Base-by-base conservation (phyloP, 192 early-diverging fungal genomes). In the Entomortierella parvispora region DNA sequence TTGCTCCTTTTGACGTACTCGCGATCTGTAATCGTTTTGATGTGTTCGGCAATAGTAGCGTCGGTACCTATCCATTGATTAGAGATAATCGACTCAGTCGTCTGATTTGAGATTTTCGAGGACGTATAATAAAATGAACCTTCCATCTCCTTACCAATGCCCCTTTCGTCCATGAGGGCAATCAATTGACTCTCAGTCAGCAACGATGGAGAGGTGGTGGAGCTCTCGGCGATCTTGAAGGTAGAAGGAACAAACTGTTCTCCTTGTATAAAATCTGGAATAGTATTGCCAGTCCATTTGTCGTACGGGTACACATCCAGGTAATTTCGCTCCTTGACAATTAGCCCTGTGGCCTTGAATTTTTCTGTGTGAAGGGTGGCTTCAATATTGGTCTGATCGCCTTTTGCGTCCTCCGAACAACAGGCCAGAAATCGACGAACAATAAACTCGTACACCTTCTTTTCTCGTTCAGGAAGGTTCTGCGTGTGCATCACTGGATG, bases 31-130 rank as follows among this genome's bases (percentile, higher is more conserved):
- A 99, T 93, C 52, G 90, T 98, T 68, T 95, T 94, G 69, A 99
- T 99, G 58, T 98, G 97, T 34, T 97, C 93, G 9, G 91, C 91
- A 32, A 98, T 97, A 0, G 96, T 99, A 0, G 97, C 97, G 77
- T 99, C 97, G 7, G 97, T 99, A 15, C 96, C 91, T 92, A 59
- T 32, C 3, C 50, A 23, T 44, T 33, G 57, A 53, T 5, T 31
- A 25, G 12, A 26, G 64, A 49, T 62, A 53, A 43, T 53, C 22
- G 9, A 15, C 26, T 34, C 3, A 40, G 52, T 42, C 10, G 44
- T 20, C 29, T 50, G 23, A 43, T n/a, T 57, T 32, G 22, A n/a
- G 17, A 17, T 52, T 2, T 20, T n/a, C 47, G n/a, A 22, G 32
- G 4, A n/a, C 29, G 26, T 33, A 10, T 42, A n/a, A 4, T 9